Evolutionary conservation across 129 eudicot species (phyloP), one percentile per base, ranked within the genome.

Genomic region (Helianthus tuberosus): DNA sequence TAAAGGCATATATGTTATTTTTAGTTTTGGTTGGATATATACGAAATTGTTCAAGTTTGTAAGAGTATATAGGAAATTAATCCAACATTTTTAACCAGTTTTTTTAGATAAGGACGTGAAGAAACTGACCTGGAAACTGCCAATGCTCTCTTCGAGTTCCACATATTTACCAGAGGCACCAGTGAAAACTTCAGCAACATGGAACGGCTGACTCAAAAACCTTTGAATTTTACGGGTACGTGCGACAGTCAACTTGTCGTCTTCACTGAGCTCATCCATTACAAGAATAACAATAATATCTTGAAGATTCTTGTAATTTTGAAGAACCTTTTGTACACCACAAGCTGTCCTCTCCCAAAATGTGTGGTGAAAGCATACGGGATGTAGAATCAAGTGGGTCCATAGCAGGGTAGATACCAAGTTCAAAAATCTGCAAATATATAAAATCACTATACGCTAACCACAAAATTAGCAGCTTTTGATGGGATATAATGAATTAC

Each of bases 281-380:
- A 97, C 98, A 39, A 93, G 84, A 83, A 93, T 93, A 55, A 97
- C 98, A 75, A 93, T 90, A 70, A 93, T 93, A 88, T 93, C 98
- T 75, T 90, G 98, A 75, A 93, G 96, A 90, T 93, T 90, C 88
- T 93, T 93, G 81, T 90, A 93, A 77, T 88, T 88, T 79, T 93
- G 98, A 60, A 93, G 93, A 67, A 89, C 96, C 35, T 93, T 93
- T 81, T 93, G 98, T 14, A 93, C 98, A 13, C 98, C 98, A 89
- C 98, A 96, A 49, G 98, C 98, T 10, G 96, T 89, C 95, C 69
- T 93, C 96, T 76, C 98, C 98, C 87, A 93, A 75, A 43, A 93
- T 93, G 77, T 86, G 98, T 2, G 97, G 97, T 12, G 96, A 89
- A 51, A 91, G 96, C 97, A 91, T 88, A 43, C 96, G 92, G 14